Percentiles rank a stretch among this genome's conserved stretches.
Conservation (phyloP, 371 early-diverging fungal species). For the Polyrhizophydium stewartii region DNA sequence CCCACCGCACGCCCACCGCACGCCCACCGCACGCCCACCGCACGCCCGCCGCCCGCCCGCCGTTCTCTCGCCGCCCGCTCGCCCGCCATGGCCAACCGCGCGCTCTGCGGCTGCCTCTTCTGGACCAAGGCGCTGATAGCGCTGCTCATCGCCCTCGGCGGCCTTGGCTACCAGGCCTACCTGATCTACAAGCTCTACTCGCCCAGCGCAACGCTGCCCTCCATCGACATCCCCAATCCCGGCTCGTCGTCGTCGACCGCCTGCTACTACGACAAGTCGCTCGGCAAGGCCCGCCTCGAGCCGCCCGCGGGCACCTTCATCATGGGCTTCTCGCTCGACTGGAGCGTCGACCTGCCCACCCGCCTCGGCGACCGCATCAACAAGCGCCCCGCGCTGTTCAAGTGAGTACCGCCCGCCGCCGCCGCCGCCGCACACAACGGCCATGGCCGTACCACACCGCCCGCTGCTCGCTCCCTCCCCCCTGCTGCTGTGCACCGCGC, state of each 20-base stretch:
- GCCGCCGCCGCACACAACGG: no score
- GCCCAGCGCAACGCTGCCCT: background rate
- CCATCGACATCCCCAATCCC: constrained; percentile 1
- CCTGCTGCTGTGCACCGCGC: background rate
- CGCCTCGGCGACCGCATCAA: constrained; percentile 7
- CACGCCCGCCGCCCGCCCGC: no score
- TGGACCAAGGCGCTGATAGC: constrained; percentile 26
- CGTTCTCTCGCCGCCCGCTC: no score
- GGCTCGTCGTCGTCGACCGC: background rate
- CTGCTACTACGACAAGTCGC: background rate
- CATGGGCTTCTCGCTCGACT: constrained; percentile 26
- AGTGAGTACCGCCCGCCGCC: background rate
- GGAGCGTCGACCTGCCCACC: constrained; percentile 18
- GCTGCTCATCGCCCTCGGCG: constrained; percentile 10
- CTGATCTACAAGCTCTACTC: constrained; percentile 10
- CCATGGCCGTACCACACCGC: no score
- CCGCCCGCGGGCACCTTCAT: constrained; percentile 15
- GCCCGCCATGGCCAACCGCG: background rate
- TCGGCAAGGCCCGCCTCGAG: constrained; percentile 18
- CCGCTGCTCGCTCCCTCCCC: background rate
- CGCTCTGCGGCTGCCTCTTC: constrained; percentile 28
- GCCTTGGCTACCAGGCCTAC: constrained; percentile 15
- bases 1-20: no score
- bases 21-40: no score
- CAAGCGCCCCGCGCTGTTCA: background rate